Conservation (phyloP, 2,329 filamentous ascomycete genomes). For the Alternaria panax region DNA sequence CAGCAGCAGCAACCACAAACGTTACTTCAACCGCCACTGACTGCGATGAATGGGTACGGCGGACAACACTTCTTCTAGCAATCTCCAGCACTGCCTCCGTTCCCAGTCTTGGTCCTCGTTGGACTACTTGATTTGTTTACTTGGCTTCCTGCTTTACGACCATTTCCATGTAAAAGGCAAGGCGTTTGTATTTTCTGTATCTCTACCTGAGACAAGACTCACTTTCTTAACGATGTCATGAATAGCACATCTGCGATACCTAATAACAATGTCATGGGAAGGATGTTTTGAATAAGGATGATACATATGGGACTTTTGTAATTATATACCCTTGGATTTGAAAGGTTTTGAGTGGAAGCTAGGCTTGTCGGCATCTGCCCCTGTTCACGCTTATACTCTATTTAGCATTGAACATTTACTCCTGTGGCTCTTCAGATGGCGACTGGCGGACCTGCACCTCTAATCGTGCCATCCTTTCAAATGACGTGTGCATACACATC, state of each 20-base stretch:
- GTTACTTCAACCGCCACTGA: slow-evolving; percentile 30
- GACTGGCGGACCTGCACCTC: not conserved
- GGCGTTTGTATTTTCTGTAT: not conserved
- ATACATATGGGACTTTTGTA: not conserved
- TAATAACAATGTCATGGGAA: not conserved
- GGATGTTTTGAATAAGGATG: not conserved
- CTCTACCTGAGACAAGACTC: not conserved
- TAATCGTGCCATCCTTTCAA: not conserved
- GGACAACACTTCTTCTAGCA: slow-evolving; percentile 31
- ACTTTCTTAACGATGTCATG: slow-evolving; percentile 15
- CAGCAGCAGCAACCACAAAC: slow-evolving; percentile 35
- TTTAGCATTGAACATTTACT: not conserved
- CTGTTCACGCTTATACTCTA: not conserved
- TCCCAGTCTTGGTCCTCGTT: not conserved
- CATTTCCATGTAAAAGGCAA: slow-evolving; percentile 3
- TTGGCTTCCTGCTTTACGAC: not conserved
- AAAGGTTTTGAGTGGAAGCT: not conserved
- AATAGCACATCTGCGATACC: slow-evolving; percentile 8
- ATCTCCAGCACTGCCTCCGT: not conserved
- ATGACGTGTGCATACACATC: not conserved
- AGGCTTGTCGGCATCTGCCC: not conserved
- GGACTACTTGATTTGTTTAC: slow-evolving; percentile 3
- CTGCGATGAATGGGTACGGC: slow-evolving; percentile 29
- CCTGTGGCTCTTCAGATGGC: not conserved
- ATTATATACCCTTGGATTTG: slow-evolving; percentile 13